phyloP scores from a whole-genome alignment of 495 filamentous ascomycete species.

The Xylaria flabelliformis region DNA sequence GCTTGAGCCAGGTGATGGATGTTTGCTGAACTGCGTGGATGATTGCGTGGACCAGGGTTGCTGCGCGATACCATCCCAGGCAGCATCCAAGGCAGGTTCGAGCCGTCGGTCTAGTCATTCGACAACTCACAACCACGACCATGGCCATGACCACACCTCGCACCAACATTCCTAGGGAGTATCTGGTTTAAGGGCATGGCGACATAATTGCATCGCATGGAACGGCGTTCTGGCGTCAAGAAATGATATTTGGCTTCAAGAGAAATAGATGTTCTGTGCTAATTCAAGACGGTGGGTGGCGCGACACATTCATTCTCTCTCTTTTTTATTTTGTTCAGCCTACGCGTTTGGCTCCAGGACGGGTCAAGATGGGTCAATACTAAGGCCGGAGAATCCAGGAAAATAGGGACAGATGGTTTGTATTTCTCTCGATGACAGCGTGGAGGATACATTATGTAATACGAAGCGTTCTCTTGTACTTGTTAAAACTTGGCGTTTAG shows the following conservation, averaged over 20 bases:
- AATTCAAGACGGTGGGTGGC: slow-evolving; percentile 10
- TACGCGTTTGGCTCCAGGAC: background rate
- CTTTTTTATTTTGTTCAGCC: background rate
- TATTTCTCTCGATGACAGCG: slow-evolving; percentile 2
- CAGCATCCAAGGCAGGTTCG: slow-evolving; percentile 38
- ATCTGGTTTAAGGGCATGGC: background rate
- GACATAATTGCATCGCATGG: slow-evolving; percentile 14
- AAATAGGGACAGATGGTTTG: slow-evolving; percentile 8
- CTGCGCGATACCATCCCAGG: slow-evolving; percentile 52
- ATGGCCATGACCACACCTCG: slow-evolving; percentile 27
- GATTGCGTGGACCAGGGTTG: slow-evolving; percentile 78
- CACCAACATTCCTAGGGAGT: slow-evolving; percentile 31
- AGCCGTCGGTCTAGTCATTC: slow-evolving; percentile 38
- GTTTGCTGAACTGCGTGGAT: slow-evolving; percentile 86
- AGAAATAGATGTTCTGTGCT: slow-evolving; percentile 16
- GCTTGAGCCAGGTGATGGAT: slow-evolving; percentile 65
- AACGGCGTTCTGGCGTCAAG: slow-evolving; percentile 18
- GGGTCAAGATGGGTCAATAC: background rate
- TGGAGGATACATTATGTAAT: slow-evolving; percentile 17
- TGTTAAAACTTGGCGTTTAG: background rate
- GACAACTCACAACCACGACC: slow-evolving; percentile 29
- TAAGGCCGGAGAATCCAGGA: background rate
- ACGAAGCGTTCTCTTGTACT: slow-evolving; percentile 14
- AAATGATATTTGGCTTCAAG: background rate
- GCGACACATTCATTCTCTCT: background rate